Evolutionary conservation across 441 rosid species (phyloP), one percentile per base, ranked within the genome.

Genomic region (Capsella rubella): DNA sequence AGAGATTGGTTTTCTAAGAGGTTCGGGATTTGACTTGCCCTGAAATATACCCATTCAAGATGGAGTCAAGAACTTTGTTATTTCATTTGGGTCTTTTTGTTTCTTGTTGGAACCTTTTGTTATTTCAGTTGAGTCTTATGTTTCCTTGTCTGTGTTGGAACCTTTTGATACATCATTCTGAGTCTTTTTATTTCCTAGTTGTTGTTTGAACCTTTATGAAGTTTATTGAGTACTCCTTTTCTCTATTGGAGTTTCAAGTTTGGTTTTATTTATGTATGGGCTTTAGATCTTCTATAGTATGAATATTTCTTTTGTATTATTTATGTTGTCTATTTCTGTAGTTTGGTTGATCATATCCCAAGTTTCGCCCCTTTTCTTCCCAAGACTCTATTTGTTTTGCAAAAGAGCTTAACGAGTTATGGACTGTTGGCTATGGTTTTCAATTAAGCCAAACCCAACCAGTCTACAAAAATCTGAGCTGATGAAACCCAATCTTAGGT

Each of bases 1-100:
- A 82, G 66, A 87, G 80, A 82, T 82, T 81, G 79, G 49, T 66
- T 27, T 57, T n/a, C 58, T n/a, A 51, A 3, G 49, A 34, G 92
- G 96, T 93, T 91, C 95, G 87, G 95, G 91, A n/a, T 84, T 90
- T 90, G 95, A 87, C 97, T 91, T 90, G 2, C 45, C 64, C 64
- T 16, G 31, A 13, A 37, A 5, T 12, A 37, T 35, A 14, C 16
- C 64, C 64, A 18, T 37, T 35, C 8, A 1, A 1, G 64, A 27
- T 27, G 14, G 3, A 8, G n/a, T 1, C 27, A 6, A 57, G 5
- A 53, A 13, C 50, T 42, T 1, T 62, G 27, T 43, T 46, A 31
- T 63, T 45, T 40, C 47, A 5, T 57, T 57, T n/a, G 10, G 34
- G 61, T 56, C 61, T 31, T 56, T 21, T 55, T 29, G 27, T 49